Evolutionary conservation across 108 stramenopile species (phyloP).

Genomic region (Halocafeteria seosinensis): DNA sequence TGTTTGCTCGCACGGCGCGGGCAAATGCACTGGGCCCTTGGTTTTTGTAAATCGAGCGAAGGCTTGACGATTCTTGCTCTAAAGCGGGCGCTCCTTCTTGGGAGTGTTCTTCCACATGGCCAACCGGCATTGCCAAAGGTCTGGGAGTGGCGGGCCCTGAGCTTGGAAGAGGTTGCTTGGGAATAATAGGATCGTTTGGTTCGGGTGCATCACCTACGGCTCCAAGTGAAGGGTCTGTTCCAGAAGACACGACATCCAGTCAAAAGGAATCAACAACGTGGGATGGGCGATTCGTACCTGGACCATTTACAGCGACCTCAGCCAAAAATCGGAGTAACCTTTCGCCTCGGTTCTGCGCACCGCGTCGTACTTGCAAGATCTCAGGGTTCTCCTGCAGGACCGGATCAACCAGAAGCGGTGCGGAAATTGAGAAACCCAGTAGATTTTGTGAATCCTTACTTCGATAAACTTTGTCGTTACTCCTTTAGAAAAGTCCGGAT

Average conservation of each 20-base stretch:
- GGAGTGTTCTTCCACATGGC: not conserved
- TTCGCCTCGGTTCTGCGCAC: constrained; percentile 29
- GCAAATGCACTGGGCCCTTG: constrained; percentile 72
- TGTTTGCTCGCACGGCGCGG: constrained; percentile 59
- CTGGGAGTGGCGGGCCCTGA: constrained; percentile 2
- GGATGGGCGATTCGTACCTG: too few relatives aligned
- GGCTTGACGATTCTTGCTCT: constrained; percentile 24
- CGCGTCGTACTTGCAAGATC: not conserved
- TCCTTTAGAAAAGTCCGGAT: constrained; percentile 62
- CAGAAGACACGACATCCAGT: too few relatives aligned
- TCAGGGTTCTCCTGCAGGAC: constrained; percentile 8
- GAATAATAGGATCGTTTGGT: constrained; percentile 51
- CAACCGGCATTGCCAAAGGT: not conserved
- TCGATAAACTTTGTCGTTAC: constrained; percentile 80
- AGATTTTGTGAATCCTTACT: constrained; percentile 39
- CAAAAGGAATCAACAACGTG: too few relatives aligned
- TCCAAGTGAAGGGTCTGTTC: constrained; percentile 59
- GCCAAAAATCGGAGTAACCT: constrained; percentile 66
- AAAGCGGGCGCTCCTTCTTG: not conserved
- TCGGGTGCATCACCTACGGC: constrained; percentile 55
- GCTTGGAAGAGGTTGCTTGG: constrained; percentile 15
- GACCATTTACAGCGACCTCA: constrained; percentile 74
- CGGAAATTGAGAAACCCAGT: constrained; percentile 9
- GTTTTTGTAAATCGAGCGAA: constrained; percentile 37
- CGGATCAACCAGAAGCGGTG: not conserved